Conservation (phyloP, 352 stramenopile species). For the Thalassiosira allenii region DNA sequence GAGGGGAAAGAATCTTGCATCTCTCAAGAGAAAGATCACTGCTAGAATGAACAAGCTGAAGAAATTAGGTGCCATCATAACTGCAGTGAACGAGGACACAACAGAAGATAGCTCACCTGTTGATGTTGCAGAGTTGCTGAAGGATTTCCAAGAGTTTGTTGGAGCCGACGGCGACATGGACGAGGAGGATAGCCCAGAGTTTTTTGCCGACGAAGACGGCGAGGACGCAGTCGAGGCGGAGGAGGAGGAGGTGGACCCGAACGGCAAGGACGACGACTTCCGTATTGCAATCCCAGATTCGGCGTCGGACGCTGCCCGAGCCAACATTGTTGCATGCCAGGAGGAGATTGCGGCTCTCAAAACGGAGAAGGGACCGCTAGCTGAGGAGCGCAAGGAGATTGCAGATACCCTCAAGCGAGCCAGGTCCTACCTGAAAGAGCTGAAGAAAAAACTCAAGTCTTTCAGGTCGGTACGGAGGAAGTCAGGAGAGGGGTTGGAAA, state of each 20-base stretch:
- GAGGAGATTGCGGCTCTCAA: too few relatives aligned
- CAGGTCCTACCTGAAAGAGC: not conserved
- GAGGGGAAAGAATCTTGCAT: not conserved
- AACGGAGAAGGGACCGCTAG: too few relatives aligned
- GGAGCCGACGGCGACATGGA: not conserved
- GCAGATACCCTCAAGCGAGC: not conserved
- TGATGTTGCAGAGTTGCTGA: not conserved
- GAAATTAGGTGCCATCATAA: not conserved
- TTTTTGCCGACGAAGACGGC: not conserved
- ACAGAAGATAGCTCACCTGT: not conserved
- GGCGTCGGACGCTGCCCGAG: too few relatives aligned
- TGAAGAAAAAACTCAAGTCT: not conserved
- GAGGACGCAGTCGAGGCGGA: not conserved
- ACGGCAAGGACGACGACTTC: not conserved
- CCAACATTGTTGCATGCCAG: too few relatives aligned
- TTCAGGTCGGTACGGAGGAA: not conserved
- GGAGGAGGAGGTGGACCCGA: not conserved
- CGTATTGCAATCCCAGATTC: too few relatives aligned
- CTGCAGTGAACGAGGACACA: not conserved
- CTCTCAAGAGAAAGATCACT: constrained; percentile 16
- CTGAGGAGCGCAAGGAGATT: not conserved
- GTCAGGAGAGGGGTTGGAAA: constrained; percentile 4
- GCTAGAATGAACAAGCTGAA: not conserved
- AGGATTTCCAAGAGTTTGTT: not conserved
- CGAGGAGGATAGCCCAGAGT: not conserved